Base-by-base conservation (phyloP, 1,284 basidiomycete genomes). In the Moesziomyces parantarcticus region DNA sequence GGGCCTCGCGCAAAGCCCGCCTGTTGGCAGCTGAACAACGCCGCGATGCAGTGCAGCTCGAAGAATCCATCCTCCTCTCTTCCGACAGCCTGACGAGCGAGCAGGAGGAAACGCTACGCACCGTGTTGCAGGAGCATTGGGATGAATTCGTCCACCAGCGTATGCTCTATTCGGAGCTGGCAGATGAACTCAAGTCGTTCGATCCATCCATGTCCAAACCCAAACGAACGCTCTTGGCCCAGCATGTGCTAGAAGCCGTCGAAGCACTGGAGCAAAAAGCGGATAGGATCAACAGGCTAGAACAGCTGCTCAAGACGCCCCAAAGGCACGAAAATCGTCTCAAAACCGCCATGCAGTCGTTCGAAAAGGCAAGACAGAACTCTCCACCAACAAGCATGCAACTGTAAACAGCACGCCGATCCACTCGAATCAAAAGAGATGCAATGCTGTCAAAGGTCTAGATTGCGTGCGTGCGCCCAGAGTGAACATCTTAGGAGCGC, bases 91-190 rank as follows among this genome's bases (percentile, higher is more conserved):
- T 61, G 7, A 41, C 22, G 14, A 25, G n/a, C 3, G 52, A 58
- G 39, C 56, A 63, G 25, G 2, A 42, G 8, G 22, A 29, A 4
- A 47, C 50, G 25, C 55, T 79, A 18, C 41, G 25, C 8, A 45
- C 44, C 47, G 60, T 75, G 1, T 44, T 80, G n/a, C 39, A 69
- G 22, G 76, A 82, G 50, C 79, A 83, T 50, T 58, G 76, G 55
- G 78, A 81, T 46, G 81, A 83, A 51, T 83, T 83, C 44, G 18
- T 78, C 18, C 81, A 82, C 50, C 76, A 78, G 32, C 56, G 76
- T 5, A 64, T 71, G 70, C 67, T 81, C 14, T 83, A 82, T 50
- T 56, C 67, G 2, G 80, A 83, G 48, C 71, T 83, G 20, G 81
- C 81, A 2, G 81, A 83, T 42, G 81, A 83, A 56, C 58, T 82